Evolutionary conservation across 1,284 basidiomycete species (phyloP), one percentile per base, ranked within the genome.

Genomic region (Sutorius eximius): DNA sequence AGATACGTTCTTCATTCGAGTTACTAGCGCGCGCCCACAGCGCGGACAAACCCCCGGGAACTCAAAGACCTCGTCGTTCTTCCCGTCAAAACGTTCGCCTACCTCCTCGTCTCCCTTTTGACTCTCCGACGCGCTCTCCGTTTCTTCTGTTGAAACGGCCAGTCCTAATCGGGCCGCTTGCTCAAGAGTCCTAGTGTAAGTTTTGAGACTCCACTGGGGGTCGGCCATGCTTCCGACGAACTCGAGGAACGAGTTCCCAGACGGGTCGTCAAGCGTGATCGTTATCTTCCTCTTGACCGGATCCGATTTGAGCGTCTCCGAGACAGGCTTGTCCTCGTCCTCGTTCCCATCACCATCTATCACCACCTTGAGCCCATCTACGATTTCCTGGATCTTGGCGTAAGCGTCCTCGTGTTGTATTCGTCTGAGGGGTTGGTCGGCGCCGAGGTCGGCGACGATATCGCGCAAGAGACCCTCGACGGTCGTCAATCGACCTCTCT

Each of bases 231-330:
- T 86, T 27, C 81, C 88, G 15, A 83, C 68, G 69, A 93, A 96
- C 73, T 95, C 91, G 69, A 96, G 79, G 77, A 95, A 99, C 24
- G 93, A 96, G 75, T 97, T 97, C 15, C 97, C 97, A 0, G 93
- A 79, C 0, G 96, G 95, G 69, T 99, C 97, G 67, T 99, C 94
- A 32, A 99, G 76, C 51, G 82, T 85, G 55, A 99, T 69, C 0
- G 92, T 95, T 69, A 99, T 95, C 1, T 88, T 75, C 18, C 77
- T 78, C 74, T 95, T 85, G 2, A 73, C 51, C 12, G 51, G 50
- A 20, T 67, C 63, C 63, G 80, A 79, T 58, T 75, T 80, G 52
- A 72, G 59, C 64, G 69, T 72, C 48, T 67, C 56, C 0, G 62
- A 59, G 59, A 51, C 58, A 1, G 51, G 60, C 59, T 64, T 71